Evolutionary conservation across 768 basidiomycete genomes (phyloP), one percentile per base, ranked within the genome.

Genomic region (Lactifluus echinatus): DNA sequence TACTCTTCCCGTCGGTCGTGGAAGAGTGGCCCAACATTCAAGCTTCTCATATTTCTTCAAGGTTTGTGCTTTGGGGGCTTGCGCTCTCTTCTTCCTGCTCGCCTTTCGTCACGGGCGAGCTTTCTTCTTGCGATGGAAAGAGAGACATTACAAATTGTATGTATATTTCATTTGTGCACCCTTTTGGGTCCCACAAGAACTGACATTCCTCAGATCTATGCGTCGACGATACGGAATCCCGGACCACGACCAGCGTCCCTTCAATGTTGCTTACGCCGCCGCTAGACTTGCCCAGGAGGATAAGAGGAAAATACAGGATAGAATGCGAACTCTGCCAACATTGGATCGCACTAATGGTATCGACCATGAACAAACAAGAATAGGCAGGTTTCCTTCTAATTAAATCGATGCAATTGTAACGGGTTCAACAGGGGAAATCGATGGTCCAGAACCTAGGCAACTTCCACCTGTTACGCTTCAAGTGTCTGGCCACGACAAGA

Each of bases 231-330:
- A 89, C 66, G 90, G 89, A 45, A 92, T 92, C 58, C 90, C 89
- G 17, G 89, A 92, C 74, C 76, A 75, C 56, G 89, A 92, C 74
- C 76, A 82, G 61, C 78, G 89, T 31, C 87, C 89, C 12, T 92
- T 92, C 76, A 87, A 86, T 68, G 86, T 91, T 61, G 90, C 89
- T n/a, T 89, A 87, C 70, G 80, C 87, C 62, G 87, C 85, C 56
- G 84, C 82, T 37, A 71, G 76, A 59, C 76, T 76, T 53, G 73
- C 77, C 45, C 78, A 79, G 60, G 75, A 80, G 65, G 80, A 85
- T 34, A 54, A 21, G 24, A 57, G 39, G 50, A 53, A 45, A 49
- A 8, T 36, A 8, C 52, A 50, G 44, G 48, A 50, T 39, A 50
- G 48, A 43, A 29, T 46, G 15, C 56, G 61, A 49, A 48, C 49